Percentiles rank a stretch among this genome's conserved stretches.
Conservation (phyloP, 1,284 basidiomycete genomes). For the Gastroboletus turbinatus region DNA sequence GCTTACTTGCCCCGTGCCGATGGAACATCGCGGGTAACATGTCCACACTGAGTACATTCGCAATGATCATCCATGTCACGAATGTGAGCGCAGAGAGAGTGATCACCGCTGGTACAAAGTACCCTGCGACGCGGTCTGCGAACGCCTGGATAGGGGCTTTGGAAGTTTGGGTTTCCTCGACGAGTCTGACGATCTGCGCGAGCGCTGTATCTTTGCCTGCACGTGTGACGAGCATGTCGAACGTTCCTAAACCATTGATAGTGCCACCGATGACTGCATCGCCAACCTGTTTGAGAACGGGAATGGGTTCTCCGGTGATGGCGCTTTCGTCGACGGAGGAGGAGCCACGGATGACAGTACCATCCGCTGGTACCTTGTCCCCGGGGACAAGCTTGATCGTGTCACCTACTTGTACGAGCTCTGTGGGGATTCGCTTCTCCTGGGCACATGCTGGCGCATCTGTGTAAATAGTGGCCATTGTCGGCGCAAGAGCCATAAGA, state of each 20-base stretch:
- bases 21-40: conserved; percentile 84
- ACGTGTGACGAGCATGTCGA: conserved; percentile 93
- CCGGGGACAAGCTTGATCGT: conserved; percentile 94
- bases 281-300: conserved; percentile 81
- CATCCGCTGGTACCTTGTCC: conserved; percentile 96
- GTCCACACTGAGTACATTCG: conserved; percentile 58
- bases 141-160: conserved; percentile 99
- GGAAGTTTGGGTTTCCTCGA: conserved; percentile 96
- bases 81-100: conserved; percentile 83
- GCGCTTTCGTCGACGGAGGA: conserved; percentile 96
- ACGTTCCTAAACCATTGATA: conserved; percentile 92
- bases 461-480: conserved; percentile 94
- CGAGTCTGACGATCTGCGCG: conserved; percentile 93
- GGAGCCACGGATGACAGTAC: conserved; percentile 82
- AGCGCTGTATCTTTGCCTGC: conserved; percentile 96
- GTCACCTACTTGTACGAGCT: conserved; percentile 94
- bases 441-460: conserved; percentile 74
- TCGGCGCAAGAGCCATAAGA: conserved; percentile 92
- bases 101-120: conserved; percentile 94
- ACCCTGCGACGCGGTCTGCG: conserved; percentile 91
- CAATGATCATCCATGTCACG: conserved; percentile 80
- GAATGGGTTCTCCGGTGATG: conserved; percentile 95
- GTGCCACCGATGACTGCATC: conserved; percentile 94
- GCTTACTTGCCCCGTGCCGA: conserved; percentile 77
- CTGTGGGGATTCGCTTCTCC: conserved; percentile 91